These are phyloP conservation scores for Wickerhamomyces strasburgensis DNA, from an alignment of 805 yeast genomes.

Conservation along the genomic window DNA sequence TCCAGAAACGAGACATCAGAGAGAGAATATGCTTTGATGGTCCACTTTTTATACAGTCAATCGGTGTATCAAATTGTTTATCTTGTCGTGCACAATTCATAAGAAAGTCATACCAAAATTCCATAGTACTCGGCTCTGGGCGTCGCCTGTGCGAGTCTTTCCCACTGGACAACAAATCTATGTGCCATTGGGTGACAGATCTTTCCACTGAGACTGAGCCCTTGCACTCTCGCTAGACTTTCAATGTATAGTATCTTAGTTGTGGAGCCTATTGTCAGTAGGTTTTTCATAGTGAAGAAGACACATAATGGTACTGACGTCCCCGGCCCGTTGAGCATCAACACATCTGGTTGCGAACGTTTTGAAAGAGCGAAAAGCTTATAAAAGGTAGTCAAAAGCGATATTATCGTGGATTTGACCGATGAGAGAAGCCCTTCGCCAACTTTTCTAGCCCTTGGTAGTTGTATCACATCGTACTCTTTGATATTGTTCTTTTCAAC, in stretches of 20 bases:
- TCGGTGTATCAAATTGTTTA: too few species aligned
- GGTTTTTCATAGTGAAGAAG: conserved; percentile 46
- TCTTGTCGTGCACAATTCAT: too few species aligned
- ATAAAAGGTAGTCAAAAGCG: conserved; percentile 8
- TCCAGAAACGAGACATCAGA: too few species aligned
- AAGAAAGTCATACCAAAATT: conserved; percentile 55
- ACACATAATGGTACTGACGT: conserved; percentile 68
- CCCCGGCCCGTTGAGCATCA: conserved; percentile 77
- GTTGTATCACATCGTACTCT: conserved; percentile 20
- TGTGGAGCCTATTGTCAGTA: conserved; percentile 39
- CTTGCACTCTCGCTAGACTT: conserved; percentile 75
- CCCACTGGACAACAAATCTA: conserved; percentile 90
- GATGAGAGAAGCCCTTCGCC: conserved; percentile 50
- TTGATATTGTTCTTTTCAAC: conserved; percentile 5
- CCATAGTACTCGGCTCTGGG: conserved; percentile 73
- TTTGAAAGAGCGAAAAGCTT: conserved; percentile 6
- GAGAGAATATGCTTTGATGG: too few species aligned
- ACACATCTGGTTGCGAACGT: conserved; percentile 32
- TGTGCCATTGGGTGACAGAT: conserved; percentile 67
- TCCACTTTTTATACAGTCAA: too few species aligned
- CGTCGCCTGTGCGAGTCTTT: conserved; percentile 44
- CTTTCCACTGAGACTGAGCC: conserved; percentile 71
- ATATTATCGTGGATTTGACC: conserved; percentile 34
- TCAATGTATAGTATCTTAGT: conserved; percentile 76
- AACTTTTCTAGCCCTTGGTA: conserved; percentile 57